Conservation (phyloP, 495 filamentous ascomycete genomes). For the Penicillium robsamsonii region DNA sequence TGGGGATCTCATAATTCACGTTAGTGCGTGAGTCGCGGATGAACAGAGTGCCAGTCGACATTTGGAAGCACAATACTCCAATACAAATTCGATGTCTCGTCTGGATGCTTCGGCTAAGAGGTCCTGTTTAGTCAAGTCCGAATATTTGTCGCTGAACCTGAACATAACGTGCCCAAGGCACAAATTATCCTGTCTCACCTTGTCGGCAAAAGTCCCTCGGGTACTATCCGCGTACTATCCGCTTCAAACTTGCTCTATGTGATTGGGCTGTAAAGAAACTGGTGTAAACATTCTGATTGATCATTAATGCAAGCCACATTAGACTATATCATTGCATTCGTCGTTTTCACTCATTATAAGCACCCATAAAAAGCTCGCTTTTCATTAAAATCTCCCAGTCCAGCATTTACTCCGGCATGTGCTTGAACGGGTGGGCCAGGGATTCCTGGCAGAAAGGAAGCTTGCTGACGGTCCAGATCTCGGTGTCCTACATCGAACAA, state of each 20-base stretch:
- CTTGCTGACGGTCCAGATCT: conserved; percentile 68
- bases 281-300: background rate
- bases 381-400: background rate
- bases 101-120: background rate
- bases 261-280: background rate
- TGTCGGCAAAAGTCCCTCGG: background rate
- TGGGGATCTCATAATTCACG: conserved; percentile 50
- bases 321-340: conserved; percentile 1
- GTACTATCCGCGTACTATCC: background rate
- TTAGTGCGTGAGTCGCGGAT: conserved; percentile 52
- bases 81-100: background rate
- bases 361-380: background rate
- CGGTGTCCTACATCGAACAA: conserved; percentile 50
- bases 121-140: background rate
- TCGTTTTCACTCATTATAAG: conserved; percentile 14
- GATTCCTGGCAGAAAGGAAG: conserved; percentile 67
- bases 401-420: conserved; percentile 55
- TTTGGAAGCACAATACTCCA: conserved; percentile 1
- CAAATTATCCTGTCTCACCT: background rate
- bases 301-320: conserved; percentile 7
- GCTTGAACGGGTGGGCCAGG: conserved; percentile 56
- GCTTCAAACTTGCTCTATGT: background rate
- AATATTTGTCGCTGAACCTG: background rate
- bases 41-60: conserved; percentile 37
- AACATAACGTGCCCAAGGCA: background rate